These are phyloP conservation scores for Pyrenophora teres DNA, from an alignment of 2,329 filamentous ascomycete species.

Conservation along the genomic window DNA sequence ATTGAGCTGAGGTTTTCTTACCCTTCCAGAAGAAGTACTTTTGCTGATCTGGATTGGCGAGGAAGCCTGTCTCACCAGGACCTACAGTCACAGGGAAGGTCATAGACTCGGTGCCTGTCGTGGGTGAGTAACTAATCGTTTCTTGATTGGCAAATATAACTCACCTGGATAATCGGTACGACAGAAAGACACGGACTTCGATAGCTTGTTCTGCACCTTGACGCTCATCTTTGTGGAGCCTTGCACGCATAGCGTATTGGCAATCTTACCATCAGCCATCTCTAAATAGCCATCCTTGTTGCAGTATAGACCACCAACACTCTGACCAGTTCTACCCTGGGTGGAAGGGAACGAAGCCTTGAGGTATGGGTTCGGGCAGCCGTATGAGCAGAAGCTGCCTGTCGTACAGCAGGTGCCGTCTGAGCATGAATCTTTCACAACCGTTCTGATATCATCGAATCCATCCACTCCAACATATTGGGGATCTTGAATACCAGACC, in stretches of 20 bases:
- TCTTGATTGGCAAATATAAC: constrained; percentile 6
- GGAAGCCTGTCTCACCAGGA: constrained; percentile 62
- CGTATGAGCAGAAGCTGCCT: constrained; percentile 84
- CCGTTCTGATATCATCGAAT: constrained; percentile 64
- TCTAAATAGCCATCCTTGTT: constrained; percentile 77
- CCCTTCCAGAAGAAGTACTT: constrained; percentile 80
- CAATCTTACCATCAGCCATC: constrained; percentile 60
- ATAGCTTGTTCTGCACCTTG: constrained; percentile 74
- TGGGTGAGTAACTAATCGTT: constrained; percentile 9
- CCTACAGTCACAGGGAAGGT: constrained; percentile 72
- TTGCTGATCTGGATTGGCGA: constrained; percentile 76
- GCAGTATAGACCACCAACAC: constrained; percentile 86
- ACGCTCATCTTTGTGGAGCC: constrained; percentile 70
- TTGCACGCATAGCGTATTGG: constrained; percentile 72
- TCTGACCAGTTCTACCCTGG: constrained; percentile 81
- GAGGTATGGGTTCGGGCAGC: constrained; percentile 87
- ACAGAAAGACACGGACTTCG: constrained; percentile 73
- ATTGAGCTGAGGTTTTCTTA: constrained; percentile 82
- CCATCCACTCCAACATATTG: constrained; percentile 40
- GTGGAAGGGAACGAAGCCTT: constrained; percentile 85
- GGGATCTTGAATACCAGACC: constrained; percentile 74
- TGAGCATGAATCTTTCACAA: constrained; percentile 62
- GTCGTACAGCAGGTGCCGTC: constrained; percentile 62
- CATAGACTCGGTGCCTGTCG: constrained; percentile 74
- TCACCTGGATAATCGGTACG: constrained; percentile 93